Evolutionary conservation across 2,329 filamentous ascomycete species (phyloP).

Genomic region (Dactylellina parvicollis): DNA sequence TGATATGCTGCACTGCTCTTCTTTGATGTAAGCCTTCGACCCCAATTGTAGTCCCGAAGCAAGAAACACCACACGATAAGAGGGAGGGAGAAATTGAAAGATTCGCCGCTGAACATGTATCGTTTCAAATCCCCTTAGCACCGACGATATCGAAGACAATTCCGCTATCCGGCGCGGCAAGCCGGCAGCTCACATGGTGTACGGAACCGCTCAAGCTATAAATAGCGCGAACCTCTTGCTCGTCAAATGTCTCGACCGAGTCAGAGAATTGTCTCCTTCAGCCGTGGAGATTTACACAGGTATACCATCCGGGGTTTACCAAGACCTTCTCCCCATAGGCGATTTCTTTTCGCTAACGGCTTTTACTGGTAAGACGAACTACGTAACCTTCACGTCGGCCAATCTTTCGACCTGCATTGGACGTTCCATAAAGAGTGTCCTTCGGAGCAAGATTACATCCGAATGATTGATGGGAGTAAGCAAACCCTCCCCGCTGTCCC

Average conservation of each 20-base stretch:
- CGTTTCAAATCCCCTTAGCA: no score
- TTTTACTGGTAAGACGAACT: slow-evolving; percentile 21
- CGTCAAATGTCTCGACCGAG: slow-evolving; percentile 17
- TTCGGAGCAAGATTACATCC: slow-evolving; percentile 17
- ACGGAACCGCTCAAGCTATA: slow-evolving; percentile 23
- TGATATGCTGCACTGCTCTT: slow-evolving; percentile 7
- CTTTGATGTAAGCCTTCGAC: slow-evolving; percentile 5
- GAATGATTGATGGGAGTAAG: slow-evolving; percentile 46
- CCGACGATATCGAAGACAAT: slow-evolving; percentile 34
- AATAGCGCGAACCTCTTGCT: slow-evolving; percentile 30
- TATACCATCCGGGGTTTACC: not conserved
- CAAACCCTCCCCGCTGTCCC: no score
- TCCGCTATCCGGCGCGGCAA: slow-evolving; percentile 13
- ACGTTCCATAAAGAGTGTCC: slow-evolving; percentile 27
- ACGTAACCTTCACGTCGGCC: slow-evolving; percentile 24
- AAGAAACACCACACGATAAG: no score
- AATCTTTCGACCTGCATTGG: slow-evolving; percentile 24
- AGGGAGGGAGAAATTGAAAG: no score
- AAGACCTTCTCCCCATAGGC: not conserved
- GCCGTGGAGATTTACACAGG: slow-evolving; percentile 20
- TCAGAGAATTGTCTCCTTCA: slow-evolving; percentile 15
- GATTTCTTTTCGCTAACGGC: not conserved
- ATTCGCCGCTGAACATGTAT: no score
- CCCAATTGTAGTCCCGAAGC: no score
- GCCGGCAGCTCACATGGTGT: slow-evolving; percentile 31